These are phyloP conservation scores for Fraxinus sp. DNA, from an alignment of 305 asterid species.

Conservation along the genomic window DNA sequence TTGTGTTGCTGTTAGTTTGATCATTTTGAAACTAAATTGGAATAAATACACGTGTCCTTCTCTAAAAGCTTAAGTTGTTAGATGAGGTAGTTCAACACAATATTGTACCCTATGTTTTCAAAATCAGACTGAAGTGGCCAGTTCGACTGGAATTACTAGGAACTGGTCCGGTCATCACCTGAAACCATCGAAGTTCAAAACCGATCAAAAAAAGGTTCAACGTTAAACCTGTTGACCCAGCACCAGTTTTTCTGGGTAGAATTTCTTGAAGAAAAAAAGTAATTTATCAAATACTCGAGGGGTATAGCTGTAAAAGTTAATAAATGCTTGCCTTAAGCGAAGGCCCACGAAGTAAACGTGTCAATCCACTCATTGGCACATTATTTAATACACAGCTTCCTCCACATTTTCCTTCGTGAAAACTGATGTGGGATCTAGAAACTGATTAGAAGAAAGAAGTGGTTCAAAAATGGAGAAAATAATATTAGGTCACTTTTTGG, in stretches of 20 bases:
- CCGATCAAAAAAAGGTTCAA: not conserved
- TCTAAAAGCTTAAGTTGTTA: not conserved
- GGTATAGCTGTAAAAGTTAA: not conserved
- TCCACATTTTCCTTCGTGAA: not conserved
- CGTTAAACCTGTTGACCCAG: not conserved
- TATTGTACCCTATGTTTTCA: not conserved
- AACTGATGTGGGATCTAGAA: not conserved
- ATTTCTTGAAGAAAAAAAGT: not conserved
- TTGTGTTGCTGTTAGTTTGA: not conserved
- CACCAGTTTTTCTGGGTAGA: not conserved
- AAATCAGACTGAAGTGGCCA: too few species aligned
- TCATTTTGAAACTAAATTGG: not conserved
- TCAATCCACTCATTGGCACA: not conserved
- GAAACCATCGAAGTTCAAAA: not conserved
- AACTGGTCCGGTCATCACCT: not conserved
- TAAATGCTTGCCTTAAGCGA: not conserved
- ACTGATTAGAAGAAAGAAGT: not conserved
- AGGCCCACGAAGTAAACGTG: not conserved
- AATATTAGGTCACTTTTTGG: not conserved
- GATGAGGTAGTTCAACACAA: not conserved
- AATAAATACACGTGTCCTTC: not conserved
- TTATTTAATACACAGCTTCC: not conserved
- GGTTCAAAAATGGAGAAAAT: not conserved
- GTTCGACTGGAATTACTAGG: not conserved
- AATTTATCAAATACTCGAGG: not conserved